phyloP scores from a whole-genome alignment of 2,329 filamentous ascomycete species.

The Aspergillus hortae region DNA sequence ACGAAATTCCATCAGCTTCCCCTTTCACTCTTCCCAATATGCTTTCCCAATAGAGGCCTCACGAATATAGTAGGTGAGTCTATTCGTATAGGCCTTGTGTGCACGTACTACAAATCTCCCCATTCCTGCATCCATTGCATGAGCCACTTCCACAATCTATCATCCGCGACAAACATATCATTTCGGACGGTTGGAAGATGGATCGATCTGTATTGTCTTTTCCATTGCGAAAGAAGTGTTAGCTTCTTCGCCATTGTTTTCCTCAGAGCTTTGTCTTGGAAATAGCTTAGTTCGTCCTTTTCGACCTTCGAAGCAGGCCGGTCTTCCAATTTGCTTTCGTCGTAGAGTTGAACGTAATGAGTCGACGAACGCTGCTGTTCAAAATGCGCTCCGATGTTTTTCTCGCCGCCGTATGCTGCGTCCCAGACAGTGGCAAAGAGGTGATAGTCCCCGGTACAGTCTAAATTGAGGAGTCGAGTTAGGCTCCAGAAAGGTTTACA shows the following conservation, averaged over 20 bases:
- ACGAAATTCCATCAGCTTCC: too few species aligned
- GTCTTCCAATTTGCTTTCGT: conserved; percentile 13
- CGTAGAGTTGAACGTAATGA: conserved; percentile 12
- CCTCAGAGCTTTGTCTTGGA: conserved; percentile 9
- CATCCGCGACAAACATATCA: conserved; percentile 17
- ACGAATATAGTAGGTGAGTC: too few species aligned
- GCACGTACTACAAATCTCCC: conserved; percentile 2
- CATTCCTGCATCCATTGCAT: conserved; percentile 13
- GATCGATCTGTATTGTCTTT: conserved; percentile 8
- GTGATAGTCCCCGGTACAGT: conserved; percentile 16
- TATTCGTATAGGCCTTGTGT: too few species aligned
- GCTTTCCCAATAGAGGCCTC: too few species aligned
- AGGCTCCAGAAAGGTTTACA: conserved; percentile 13
- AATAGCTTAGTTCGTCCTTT: conserved; percentile 14
- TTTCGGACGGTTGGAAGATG: conserved; percentile 11
- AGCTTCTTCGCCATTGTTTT: conserved; percentile 17
- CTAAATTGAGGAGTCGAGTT: conserved; percentile 18
- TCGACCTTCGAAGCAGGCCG: conserved; percentile 9
- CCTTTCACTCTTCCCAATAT: too few species aligned
- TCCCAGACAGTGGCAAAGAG: conserved; percentile 17
- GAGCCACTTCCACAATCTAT: conserved; percentile 20
- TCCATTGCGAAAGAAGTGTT: conserved; percentile 17
- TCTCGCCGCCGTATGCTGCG: neutral
- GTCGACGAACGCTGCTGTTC: conserved; percentile 7
- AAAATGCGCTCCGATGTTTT: conserved; percentile 8